Evolutionary conservation across 805 yeast genomes (phyloP).

Genomic region (Torulaspora microellipsoides): DNA sequence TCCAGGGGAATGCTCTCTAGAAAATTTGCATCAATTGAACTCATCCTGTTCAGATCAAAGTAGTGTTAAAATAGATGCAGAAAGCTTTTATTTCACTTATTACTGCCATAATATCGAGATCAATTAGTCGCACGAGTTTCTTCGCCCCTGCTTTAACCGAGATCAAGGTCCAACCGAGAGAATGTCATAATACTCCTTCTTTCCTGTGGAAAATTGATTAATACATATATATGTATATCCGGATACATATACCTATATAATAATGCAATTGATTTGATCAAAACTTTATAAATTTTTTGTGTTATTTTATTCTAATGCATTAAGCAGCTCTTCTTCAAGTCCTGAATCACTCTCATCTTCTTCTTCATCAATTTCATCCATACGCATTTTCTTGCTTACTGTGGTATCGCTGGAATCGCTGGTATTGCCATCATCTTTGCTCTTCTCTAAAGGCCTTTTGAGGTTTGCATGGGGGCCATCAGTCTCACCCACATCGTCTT

Average conservation of each 20-base stretch:
- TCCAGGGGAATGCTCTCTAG: conserved; percentile 13
- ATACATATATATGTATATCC: background rate
- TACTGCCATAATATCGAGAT: too few species aligned
- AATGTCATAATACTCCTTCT: too few species aligned
- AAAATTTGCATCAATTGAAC: background rate
- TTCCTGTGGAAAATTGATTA: background rate
- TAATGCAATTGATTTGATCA: background rate
- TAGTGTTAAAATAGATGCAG: too few species aligned
- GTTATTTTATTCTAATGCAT: conserved; percentile 21
- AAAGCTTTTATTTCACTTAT: too few species aligned
- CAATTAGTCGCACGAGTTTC: too few species aligned
- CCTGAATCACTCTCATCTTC: conserved; percentile 26
- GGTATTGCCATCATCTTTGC: conserved; percentile 8
- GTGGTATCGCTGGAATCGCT: background rate
- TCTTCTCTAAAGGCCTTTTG: conserved; percentile 7
- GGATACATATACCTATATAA: background rate
- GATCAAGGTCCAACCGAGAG: too few species aligned
- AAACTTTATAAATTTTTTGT: too few species aligned
- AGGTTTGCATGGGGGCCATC: background rate
- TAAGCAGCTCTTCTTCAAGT: conserved; percentile 30
- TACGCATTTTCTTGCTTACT: conserved; percentile 4
- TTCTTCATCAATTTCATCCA: conserved; percentile 8
- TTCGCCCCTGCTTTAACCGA: too few species aligned
- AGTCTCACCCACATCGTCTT: conserved; percentile 13
- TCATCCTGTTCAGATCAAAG: too few species aligned